Conservation (phyloP, 2,329 filamentous ascomycete species). For the Elsinoe necatrix region DNA sequence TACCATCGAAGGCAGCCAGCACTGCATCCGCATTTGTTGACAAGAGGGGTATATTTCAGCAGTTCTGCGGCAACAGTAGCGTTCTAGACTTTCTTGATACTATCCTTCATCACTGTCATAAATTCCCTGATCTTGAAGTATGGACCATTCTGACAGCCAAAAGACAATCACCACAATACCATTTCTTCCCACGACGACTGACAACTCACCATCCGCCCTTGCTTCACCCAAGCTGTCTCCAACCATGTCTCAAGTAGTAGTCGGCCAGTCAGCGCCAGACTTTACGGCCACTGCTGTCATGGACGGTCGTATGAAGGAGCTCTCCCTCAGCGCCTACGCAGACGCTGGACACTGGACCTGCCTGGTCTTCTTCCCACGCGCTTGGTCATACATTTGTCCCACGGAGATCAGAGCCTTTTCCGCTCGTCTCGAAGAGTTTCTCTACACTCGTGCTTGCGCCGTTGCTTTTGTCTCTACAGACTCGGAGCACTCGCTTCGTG, state of each 20-base stretch:
- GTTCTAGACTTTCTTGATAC: not conserved
- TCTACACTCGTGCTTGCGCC: constrained; percentile 47
- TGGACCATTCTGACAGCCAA: constrained; percentile 1
- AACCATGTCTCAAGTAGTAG: constrained; percentile 18
- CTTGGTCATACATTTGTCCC: constrained; percentile 61
- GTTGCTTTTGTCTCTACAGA: constrained; percentile 57
- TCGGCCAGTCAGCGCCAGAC: constrained; percentile 25
- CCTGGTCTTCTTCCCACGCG: constrained; percentile 59
- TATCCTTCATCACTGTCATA: not conserved
- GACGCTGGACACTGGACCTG: constrained; percentile 48
- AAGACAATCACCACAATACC: not conserved
- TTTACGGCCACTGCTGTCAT: constrained; percentile 26
- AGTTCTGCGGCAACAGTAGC: not conserved
- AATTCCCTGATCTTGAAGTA: not conserved
- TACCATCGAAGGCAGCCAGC: not conserved
- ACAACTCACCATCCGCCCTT: not conserved
- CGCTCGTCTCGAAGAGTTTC: constrained; percentile 52
- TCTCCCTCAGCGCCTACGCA: constrained; percentile 26
- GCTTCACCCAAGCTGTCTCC: not conserved
- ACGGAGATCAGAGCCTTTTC: constrained; percentile 59
- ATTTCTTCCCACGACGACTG: not conserved
- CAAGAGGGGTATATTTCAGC: not conserved
- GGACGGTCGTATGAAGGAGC: constrained; percentile 28
- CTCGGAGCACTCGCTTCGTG: constrained; percentile 49
- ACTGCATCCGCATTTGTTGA: not conserved